Evolutionary conservation across 352 stramenopile species (phyloP).

Genomic region (Ophiocytium majus): DNA sequence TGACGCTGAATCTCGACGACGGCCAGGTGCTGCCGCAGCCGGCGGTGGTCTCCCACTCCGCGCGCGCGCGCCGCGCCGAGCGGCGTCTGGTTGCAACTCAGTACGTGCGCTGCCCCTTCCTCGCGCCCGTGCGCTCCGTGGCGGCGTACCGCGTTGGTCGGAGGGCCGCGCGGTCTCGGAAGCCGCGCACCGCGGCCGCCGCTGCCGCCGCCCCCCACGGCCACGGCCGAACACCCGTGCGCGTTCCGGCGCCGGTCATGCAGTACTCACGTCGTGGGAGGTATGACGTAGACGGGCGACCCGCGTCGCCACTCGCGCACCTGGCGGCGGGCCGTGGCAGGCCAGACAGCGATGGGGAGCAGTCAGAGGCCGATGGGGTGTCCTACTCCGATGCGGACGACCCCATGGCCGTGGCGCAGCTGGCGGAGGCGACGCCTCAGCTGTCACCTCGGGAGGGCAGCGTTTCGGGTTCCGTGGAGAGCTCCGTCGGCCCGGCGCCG

Average conservation of each 20-base stretch:
- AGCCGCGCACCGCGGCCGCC: no score
- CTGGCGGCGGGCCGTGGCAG: no score
- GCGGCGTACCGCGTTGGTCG: not conserved
- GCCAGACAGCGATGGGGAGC: not conserved
- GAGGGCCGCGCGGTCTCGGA: no score
- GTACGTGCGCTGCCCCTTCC: not conserved
- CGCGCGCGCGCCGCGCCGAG: no score
- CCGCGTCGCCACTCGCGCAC: not conserved
- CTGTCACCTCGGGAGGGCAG: no score
- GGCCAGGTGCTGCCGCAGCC: not conserved
- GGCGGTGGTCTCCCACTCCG: no score
- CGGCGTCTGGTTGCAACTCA: not conserved
- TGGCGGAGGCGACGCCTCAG: no score
- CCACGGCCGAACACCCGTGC: not conserved
- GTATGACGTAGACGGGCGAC: not conserved
- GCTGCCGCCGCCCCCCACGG: not conserved
- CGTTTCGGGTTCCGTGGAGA: not conserved
- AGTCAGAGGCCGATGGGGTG: no score
- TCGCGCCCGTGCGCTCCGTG: not conserved
- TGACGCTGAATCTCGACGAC: not conserved
- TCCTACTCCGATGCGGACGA: not conserved
- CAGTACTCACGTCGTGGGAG: not conserved
- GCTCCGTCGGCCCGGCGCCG: no score
- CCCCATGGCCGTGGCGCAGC: no score
- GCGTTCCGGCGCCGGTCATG: not conserved